These are phyloP conservation scores for Chlamydomonas schloesseri DNA, from an alignment of 139 green algal species.

Conservation along the genomic window DNA sequence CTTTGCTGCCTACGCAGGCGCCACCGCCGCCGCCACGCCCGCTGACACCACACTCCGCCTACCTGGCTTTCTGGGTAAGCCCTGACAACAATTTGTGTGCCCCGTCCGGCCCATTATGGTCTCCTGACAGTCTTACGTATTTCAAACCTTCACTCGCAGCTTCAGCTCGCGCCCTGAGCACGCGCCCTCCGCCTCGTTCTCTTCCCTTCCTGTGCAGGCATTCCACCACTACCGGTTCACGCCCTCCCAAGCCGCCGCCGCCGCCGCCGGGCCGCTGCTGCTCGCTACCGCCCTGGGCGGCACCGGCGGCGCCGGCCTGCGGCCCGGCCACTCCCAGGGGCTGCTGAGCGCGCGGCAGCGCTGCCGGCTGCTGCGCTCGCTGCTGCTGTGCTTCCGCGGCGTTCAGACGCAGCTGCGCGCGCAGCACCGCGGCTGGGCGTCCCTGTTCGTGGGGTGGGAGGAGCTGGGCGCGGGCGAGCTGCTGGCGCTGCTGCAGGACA, in stretches of 20 bases:
- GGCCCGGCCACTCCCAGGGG: neutral
- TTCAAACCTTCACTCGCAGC: too few relatives aligned
- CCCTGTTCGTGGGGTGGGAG: slow-evolving; percentile 21
- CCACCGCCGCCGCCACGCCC: neutral
- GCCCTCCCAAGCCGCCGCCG: neutral
- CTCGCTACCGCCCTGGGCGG: neutral
- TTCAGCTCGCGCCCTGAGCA: too few relatives aligned
- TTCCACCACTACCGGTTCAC: slow-evolving; percentile 17
- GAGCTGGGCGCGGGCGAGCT: neutral
- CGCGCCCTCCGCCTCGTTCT: too few relatives aligned
- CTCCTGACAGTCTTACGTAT: too few relatives aligned
- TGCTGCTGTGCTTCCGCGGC: slow-evolving; percentile 1
- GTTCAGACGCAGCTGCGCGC: neutral
- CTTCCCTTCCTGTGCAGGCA: neutral
- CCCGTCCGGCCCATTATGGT: too few relatives aligned
- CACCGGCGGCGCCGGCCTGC: neutral
- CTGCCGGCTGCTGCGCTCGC: slow-evolving; percentile 16
- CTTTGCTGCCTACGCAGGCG: neutral
- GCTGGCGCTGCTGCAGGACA: slow-evolving; percentile 8
- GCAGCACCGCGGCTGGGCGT: neutral
- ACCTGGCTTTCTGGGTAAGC: neutral
- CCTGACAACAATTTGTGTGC: too few relatives aligned
- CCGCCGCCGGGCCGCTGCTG: neutral
- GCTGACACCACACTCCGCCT: neutral
- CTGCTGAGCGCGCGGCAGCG: neutral